Evolutionary conservation across 306 rosid species (phyloP).

Genomic region (Echinosophora koreensis): DNA sequence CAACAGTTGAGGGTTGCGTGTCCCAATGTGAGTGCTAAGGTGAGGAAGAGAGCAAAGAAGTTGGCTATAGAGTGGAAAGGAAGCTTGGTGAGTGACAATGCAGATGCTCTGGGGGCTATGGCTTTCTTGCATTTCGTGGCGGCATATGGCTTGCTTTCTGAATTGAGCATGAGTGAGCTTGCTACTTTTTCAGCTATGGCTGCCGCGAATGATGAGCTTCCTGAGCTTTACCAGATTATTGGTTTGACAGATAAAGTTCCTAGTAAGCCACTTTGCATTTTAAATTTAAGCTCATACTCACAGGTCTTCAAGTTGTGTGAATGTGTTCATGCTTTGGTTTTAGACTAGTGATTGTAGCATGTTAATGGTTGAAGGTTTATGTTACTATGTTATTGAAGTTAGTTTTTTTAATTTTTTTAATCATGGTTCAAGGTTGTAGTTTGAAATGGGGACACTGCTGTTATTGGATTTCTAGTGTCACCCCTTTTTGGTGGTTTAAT

Average conservation of each 20-base stretch:
- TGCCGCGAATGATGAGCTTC: conserved; percentile 60
- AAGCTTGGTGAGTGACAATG: conserved; percentile 45
- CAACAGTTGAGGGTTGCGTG: conserved; percentile 60
- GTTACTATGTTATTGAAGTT: neutral
- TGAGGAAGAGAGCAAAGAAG: conserved; percentile 60
- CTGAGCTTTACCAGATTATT: conserved; percentile 56
- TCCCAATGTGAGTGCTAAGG: conserved; percentile 48
- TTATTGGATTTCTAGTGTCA: conserved; percentile 35
- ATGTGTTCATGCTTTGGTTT: conserved; percentile 1
- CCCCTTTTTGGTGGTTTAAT: conserved; percentile 39
- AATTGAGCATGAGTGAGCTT: conserved; percentile 59
- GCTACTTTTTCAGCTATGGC: conserved; percentile 54
- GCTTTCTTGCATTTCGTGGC: conserved; percentile 73
- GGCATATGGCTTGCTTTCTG: conserved; percentile 61
- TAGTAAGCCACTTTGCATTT: conserved; percentile 35
- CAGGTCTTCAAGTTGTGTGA: neutral
- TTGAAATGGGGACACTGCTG: conserved; percentile 9
- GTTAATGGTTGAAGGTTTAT: neutral
- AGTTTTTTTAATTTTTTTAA: neutral
- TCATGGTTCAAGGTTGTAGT: conserved; percentile 5
- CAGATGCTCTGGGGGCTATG: conserved; percentile 57
- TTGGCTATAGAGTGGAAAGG: conserved; percentile 65
- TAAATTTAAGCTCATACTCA: neutral
- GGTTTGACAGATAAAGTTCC: conserved; percentile 62
- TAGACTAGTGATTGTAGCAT: neutral